Base-by-base conservation (phyloP, 768 basidiomycete genomes). In the Tricholoma hemisulphureum region DNA sequence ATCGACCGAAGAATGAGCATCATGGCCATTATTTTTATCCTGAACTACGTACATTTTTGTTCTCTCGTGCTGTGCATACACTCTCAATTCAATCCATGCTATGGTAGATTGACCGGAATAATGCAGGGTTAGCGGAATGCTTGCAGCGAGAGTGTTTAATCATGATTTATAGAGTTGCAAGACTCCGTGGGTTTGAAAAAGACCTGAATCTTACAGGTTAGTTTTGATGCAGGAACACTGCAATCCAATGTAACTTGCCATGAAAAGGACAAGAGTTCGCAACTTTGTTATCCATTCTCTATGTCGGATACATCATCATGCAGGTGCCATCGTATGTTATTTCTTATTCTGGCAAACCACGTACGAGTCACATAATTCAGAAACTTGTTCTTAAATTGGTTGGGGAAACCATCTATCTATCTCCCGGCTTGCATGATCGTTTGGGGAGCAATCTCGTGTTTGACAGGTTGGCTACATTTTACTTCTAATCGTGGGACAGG, bases 291-390 rank as follows among this genome's bases (percentile, higher is more conserved):
- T 82, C 83, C 43, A 79, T 84, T 52, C 77, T 88, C 49, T 88
- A 87, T 61, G 76, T 87, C 31, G 88, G 87, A 14, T 88, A 88
- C 60, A 80, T 84, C 58, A 64, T 86, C 31, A 87, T 88, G 88
- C 88, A 89, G 67, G 77, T 88, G 24, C 87, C 87, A 31, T 88
- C 85, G 85, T 87, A 63, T 65, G 83, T 43, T 51, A 11, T 23
- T 26, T 28, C 50, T 23, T 11, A 53, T 28, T 39, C 28, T 31
- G 45, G 29, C n/a, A 46, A 21, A 24, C n/a, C 8, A 18, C 20
- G 29, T 49, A 53, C 46, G n/a, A n/a, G n/a, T 57, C 16, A 58
- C 31, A 54, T 11, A 34, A 31, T 9, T 6, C 23, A 89, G 88
- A 11, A 90, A 89, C 61, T 86, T 89, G 78, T 82, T 88, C 58